A percentile compares a stretch with the other conserved stretches of the same genome.
These are phyloP conservation scores for Phytopythium mirpurense DNA, from an alignment of 352 stramenopile species.

Conservation along the genomic window DNA sequence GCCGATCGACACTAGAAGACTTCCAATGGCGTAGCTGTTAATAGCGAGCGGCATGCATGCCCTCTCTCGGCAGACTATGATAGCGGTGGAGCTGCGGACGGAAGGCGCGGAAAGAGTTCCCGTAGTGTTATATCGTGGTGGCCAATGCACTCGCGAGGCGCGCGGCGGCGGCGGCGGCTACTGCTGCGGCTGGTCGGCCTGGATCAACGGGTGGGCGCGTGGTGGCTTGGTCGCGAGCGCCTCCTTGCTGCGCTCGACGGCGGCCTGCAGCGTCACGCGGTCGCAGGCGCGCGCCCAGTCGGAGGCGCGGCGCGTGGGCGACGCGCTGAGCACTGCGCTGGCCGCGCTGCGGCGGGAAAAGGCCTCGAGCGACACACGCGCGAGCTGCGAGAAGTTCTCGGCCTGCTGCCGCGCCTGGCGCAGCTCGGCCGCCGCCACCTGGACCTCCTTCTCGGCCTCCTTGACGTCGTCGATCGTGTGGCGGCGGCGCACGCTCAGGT, in stretches of 20 bases:
- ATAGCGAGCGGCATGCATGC: too few relatives aligned
- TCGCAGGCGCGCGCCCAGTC: constrained; percentile 68
- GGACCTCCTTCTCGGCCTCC: constrained; percentile 64
- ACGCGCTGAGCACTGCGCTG: not conserved
- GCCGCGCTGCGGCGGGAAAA: constrained; percentile 31
- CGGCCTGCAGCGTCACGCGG: constrained; percentile 55
- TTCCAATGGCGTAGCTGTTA: too few relatives aligned
- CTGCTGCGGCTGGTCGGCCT: constrained; percentile 1
- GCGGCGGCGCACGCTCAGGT: constrained; percentile 57
- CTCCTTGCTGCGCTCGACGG: constrained; percentile 61
- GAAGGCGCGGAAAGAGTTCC: too few relatives aligned
- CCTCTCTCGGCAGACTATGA: too few relatives aligned
- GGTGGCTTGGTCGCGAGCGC: constrained; percentile 27
- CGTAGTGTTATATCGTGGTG: too few relatives aligned
- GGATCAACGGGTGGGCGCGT: constrained; percentile 6
- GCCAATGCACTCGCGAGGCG: too few relatives aligned
- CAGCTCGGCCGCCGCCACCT: constrained; percentile 56
- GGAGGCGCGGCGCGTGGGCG: constrained; percentile 13
- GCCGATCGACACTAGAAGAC: too few relatives aligned
- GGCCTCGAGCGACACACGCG: constrained; percentile 58
- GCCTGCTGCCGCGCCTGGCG: constrained; percentile 69
- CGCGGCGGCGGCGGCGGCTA: too few relatives aligned
- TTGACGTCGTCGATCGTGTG: constrained; percentile 82
- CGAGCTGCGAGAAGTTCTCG: constrained; percentile 68
- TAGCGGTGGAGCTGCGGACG: too few relatives aligned